phyloP scores from a whole-genome alignment of 2,329 filamentous ascomycete species.

The Purpureocillium lavendulum region DNA sequence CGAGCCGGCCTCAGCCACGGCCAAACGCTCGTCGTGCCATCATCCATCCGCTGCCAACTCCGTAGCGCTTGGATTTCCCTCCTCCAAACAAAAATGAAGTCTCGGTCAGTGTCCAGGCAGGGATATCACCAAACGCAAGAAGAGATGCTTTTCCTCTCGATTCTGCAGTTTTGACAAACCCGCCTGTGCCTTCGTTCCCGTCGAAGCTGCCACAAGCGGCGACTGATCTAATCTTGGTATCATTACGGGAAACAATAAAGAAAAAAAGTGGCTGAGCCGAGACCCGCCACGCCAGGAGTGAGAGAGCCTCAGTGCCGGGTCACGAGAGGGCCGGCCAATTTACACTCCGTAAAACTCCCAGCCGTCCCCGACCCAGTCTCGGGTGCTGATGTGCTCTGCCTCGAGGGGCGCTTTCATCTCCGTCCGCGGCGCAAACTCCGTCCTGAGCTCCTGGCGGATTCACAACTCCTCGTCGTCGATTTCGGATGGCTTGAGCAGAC shows the following conservation, averaged over 20 bases:
- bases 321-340: slow-evolving; percentile 6
- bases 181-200: not conserved
- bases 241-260: slow-evolving; percentile 12
- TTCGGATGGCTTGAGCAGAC: slow-evolving; percentile 94
- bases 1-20: too few species aligned
- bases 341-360: slow-evolving; percentile 60
- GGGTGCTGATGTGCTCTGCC: slow-evolving; percentile 16
- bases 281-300: not conserved
- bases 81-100: too few species aligned
- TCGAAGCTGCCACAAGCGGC: slow-evolving; percentile 5
- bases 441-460: slow-evolving; percentile 64
- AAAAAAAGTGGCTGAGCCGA: slow-evolving; percentile 1
- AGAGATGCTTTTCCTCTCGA: not conserved
- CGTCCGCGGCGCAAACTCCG: slow-evolving; percentile 43
- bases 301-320: not conserved
- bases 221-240: slow-evolving; percentile 16
- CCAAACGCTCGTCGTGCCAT: too few species aligned
- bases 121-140: slow-evolving; percentile 1
- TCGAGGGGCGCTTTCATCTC: slow-evolving; percentile 8
- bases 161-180: slow-evolving; percentile 1
- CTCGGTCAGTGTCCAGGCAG: slow-evolving; percentile 2
- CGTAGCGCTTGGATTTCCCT: too few species aligned
- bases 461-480: slow-evolving; percentile 86
- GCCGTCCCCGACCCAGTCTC: slow-evolving; percentile 37
- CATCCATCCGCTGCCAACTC: too few species aligned